Base-by-base conservation (phyloP, 2,329 filamentous ascomycete species). In the Blastomyces emzantsi region DNA sequence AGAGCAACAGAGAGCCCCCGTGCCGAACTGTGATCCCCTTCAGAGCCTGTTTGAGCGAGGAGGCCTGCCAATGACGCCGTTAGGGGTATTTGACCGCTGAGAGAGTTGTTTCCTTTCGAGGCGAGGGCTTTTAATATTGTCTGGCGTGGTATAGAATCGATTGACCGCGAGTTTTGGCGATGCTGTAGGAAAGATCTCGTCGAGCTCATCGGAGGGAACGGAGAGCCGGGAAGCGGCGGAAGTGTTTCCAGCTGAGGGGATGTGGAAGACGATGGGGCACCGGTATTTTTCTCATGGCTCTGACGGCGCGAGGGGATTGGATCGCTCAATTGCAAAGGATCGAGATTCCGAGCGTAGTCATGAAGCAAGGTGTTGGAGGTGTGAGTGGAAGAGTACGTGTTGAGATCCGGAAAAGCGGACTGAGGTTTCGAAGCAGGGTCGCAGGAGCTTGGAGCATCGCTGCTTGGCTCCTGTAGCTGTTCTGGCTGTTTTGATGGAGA, bases 101-200 rank as follows among this genome's bases (percentile, higher is more conserved):
- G 75, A 47, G 79, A 76, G 30, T 25, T 25, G 43, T 17, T 36
- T 30, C 58, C 58, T 43, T 57, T 62, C 17, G 89, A 92, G 63
- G 88, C 88, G 68, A 93, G 78, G 6, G 89, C 90, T 78, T 94
- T 92, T 79, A 92, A 85, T 71, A 92, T 86, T 63, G 90, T 93
- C 77, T 93, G 90, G 67, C 86, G 86, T 15, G 90, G 89, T 68
- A 92, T 80, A 58, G 82, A 81, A 70, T 90, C 88, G 72, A 84
- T 81, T 13, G 87, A 88, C 41, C 80, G 79, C 19, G 78, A 75
- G 74, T 77, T 81, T 73, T 80, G 82, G 61, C 76, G 79, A 67
- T 81, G 81, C 66, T 73, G 70, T 64, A 72, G 66, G 63, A 73
- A 68, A 64, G 73, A 69, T 65, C 72, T 73, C 49, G 73, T 72